A percentile compares a stretch with the other conserved stretches of the same genome.
Conservation (phyloP, 164 flowering plant genomes). For the Vitis vinifera region DNA sequence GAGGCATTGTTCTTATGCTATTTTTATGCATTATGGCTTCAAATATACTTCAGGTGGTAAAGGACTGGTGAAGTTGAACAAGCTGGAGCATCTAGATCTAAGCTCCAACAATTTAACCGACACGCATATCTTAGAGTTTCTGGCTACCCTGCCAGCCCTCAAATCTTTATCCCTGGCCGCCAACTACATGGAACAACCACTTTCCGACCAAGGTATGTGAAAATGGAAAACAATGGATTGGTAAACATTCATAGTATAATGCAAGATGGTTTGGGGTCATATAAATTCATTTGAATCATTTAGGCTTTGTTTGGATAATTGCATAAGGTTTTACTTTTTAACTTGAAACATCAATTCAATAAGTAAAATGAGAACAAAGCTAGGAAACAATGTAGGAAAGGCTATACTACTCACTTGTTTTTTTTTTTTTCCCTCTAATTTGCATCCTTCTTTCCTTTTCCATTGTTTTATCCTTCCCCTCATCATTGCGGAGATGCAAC, state of each 20-base stretch:
- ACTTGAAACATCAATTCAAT: too few species aligned
- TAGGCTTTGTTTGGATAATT: neutral
- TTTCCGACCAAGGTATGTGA: neutral
- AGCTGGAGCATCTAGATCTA: neutral
- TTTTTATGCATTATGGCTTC: neutral
- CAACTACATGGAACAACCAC: neutral
- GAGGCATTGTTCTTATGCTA: too few species aligned
- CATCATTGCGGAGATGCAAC: too few species aligned
- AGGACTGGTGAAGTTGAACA: neutral
- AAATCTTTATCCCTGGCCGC: neutral
- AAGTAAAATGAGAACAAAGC: too few species aligned
- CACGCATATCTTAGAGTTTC: neutral
- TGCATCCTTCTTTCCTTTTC: too few species aligned
- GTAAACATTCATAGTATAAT: too few species aligned
- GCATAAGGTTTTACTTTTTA: too few species aligned
- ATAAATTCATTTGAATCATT: neutral
- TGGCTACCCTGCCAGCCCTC: neutral
- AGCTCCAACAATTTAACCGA: neutral
- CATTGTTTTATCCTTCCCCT: too few species aligned
- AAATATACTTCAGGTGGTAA: neutral
- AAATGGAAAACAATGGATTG: too few species aligned
- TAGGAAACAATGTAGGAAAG: too few species aligned
- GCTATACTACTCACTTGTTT: too few species aligned
- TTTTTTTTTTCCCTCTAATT: too few species aligned
- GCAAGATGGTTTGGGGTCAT: neutral